Evolutionary conservation across 2,329 filamentous ascomycete genomes (phyloP).

Genomic region (Eurotiales sp.): DNA sequence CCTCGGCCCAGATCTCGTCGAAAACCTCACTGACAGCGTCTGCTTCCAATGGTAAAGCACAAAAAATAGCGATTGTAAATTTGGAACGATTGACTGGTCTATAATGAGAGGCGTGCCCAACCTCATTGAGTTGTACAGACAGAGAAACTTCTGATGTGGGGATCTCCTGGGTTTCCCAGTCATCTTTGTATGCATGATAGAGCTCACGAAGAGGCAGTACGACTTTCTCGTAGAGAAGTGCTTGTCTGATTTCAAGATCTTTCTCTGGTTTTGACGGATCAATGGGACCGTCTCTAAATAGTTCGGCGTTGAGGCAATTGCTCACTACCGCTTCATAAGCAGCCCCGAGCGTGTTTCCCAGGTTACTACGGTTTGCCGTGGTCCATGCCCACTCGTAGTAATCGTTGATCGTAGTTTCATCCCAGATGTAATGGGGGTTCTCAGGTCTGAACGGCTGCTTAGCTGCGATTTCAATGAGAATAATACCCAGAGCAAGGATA

Average conservation of each 20-base stretch:
- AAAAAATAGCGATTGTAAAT: constrained; percentile 27
- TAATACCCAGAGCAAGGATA: constrained; percentile 7
- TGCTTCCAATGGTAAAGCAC: constrained; percentile 25
- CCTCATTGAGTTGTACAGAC: neutral
- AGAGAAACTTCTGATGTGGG: neutral
- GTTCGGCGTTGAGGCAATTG: constrained; percentile 3
- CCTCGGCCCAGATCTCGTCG: constrained; percentile 3
- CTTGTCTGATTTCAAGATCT: neutral
- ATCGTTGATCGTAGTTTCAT: constrained; percentile 5
- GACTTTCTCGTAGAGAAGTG: constrained; percentile 7
- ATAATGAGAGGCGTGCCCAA: neutral
- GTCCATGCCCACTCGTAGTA: constrained; percentile 9
- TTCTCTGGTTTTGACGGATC: neutral
- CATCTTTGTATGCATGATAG: neutral
- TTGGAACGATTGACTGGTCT: neutral
- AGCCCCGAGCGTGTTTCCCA: neutral
- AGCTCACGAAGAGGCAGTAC: neutral
- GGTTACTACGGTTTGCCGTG: neutral
- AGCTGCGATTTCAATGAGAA: constrained; percentile 9
- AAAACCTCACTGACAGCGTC: constrained; percentile 8
- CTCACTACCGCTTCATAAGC: constrained; percentile 1
- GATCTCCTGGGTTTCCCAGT: constrained; percentile 4
- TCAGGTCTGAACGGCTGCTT: neutral
- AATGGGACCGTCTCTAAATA: neutral
- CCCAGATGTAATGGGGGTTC: neutral